Conservation (phyloP, 495 filamentous ascomycete species). For the Tuber indicum region DNA sequence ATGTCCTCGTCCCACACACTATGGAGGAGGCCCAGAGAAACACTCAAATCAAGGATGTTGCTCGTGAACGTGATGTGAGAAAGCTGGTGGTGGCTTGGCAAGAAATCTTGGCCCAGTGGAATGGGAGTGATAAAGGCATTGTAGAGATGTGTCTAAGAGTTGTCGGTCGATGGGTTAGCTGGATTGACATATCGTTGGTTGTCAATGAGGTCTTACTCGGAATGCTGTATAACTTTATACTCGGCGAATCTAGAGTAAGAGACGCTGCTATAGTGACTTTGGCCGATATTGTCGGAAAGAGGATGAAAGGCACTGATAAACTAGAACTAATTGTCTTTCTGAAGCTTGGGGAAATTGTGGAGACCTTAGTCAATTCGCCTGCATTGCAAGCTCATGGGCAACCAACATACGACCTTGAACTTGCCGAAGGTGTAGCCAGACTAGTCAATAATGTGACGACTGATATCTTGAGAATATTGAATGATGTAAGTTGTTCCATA, state of each 20-base stretch:
- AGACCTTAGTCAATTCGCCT: slow-evolving; percentile 71
- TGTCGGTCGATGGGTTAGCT: slow-evolving; percentile 91
- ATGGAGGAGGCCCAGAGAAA: slow-evolving; percentile 69
- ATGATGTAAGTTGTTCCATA: slow-evolving; percentile 39
- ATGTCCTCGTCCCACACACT: slow-evolving; percentile 72
- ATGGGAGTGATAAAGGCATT: slow-evolving; percentile 62
- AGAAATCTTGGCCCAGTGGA: slow-evolving; percentile 77
- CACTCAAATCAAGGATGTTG: slow-evolving; percentile 77
- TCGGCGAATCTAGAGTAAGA: slow-evolving; percentile 64
- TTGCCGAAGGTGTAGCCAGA: slow-evolving; percentile 89
- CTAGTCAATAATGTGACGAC: slow-evolving; percentile 83
- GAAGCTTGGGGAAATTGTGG: slow-evolving; percentile 72
- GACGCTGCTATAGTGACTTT: slow-evolving; percentile 88
- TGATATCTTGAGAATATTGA: slow-evolving; percentile 76
- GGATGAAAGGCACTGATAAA: slow-evolving; percentile 92
- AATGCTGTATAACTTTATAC: slow-evolving; percentile 72
- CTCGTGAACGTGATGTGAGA: slow-evolving; percentile 73
- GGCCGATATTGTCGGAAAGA: slow-evolving; percentile 92
- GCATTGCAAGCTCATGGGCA: slow-evolving; percentile 71
- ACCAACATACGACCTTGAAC: slow-evolving; percentile 81
- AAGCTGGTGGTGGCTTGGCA: slow-evolving; percentile 86
- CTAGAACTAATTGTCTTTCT: slow-evolving; percentile 86
- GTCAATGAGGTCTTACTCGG: slow-evolving; percentile 80
- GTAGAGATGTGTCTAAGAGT: slow-evolving; percentile 81
- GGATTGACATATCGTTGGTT: slow-evolving; percentile 91